Percentiles rank a stretch among this genome's conserved stretches.
Evolutionary conservation across 2,329 filamentous ascomycete genomes (phyloP).

Genomic region (Neonectria punicea): DNA sequence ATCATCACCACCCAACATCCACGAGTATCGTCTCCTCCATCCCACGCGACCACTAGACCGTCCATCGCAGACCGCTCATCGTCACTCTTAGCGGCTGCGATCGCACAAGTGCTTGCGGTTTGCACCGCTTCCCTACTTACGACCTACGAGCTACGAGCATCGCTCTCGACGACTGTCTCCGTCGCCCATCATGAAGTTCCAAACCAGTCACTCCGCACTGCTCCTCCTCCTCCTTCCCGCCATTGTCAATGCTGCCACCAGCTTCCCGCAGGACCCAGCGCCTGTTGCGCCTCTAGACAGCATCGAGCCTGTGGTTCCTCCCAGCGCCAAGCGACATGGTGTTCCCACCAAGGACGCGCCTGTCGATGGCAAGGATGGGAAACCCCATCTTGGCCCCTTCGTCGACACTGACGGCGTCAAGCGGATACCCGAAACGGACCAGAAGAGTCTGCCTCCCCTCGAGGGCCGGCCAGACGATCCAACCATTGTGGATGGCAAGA

Average conservation of each 20-base stretch:
- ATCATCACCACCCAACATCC: slow-evolving; percentile 6
- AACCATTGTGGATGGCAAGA: slow-evolving; percentile 67
- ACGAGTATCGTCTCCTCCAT: slow-evolving; percentile 21
- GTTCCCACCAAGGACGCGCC: slow-evolving; percentile 78
- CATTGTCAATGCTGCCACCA: slow-evolving; percentile 53
- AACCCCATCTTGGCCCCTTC: slow-evolving; percentile 88
- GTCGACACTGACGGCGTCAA: slow-evolving; percentile 64
- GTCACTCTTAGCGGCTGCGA: slow-evolving; percentile 24
- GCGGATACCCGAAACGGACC: slow-evolving; percentile 41
- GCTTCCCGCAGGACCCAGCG: slow-evolving; percentile 30
- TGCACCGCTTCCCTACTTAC: background rate
- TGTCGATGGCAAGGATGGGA: slow-evolving; percentile 92
- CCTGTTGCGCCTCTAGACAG: slow-evolving; percentile 40
- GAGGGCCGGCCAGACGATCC: slow-evolving; percentile 63
- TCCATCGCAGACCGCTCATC: background rate
- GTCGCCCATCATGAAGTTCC: slow-evolving; percentile 66
- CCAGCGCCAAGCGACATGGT: slow-evolving; percentile 50
- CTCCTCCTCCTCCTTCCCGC: slow-evolving; percentile 70
- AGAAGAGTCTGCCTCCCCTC: slow-evolving; percentile 55
- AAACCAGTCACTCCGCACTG: slow-evolving; percentile 63
- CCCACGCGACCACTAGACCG: slow-evolving; percentile 22
- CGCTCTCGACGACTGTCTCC: slow-evolving; percentile 3
- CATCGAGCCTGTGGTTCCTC: slow-evolving; percentile 39
- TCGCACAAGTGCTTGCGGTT: slow-evolving; percentile 23
- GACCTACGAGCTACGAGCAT: background rate